Percentiles rank a stretch among this genome's conserved stretches.
These are phyloP conservation scores for Colletotrichum lindemuthianum DNA, from an alignment of 2,329 filamentous ascomycete species.

Conservation along the genomic window DNA sequence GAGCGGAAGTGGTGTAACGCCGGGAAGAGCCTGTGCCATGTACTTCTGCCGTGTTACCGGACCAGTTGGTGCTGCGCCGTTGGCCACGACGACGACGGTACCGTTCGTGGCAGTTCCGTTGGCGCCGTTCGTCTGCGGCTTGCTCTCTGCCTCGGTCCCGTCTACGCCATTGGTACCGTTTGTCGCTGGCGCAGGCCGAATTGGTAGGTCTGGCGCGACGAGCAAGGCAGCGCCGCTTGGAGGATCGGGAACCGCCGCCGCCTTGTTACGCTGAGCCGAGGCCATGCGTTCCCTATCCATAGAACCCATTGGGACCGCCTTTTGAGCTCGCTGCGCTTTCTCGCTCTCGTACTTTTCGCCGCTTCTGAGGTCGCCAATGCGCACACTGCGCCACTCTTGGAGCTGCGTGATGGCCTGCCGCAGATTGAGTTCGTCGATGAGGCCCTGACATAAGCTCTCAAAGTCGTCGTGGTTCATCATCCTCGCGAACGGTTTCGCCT, in stretches of 20 bases:
- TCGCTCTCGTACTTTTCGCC: conserved; percentile 95
- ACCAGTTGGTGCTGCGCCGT: conserved; percentile 45
- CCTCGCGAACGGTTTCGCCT: conserved; percentile 93
- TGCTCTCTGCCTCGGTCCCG: conserved; percentile 60
- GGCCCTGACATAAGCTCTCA: conserved; percentile 82
- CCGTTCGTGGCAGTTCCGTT: conserved; percentile 58
- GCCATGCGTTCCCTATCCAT: conserved; percentile 86
- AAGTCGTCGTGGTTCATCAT: conserved; percentile 98
- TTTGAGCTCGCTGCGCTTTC: conserved; percentile 80
- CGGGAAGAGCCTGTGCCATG: conserved; percentile 65
- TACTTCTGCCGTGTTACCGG: conserved; percentile 61
- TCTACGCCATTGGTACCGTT: conserved; percentile 43
- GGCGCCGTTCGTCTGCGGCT: conserved; percentile 63
- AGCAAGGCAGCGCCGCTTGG: conserved; percentile 80
- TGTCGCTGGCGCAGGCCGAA: conserved; percentile 58
- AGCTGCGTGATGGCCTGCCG: conserved; percentile 89
- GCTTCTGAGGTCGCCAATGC: conserved; percentile 83
- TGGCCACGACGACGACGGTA: conserved; percentile 47
- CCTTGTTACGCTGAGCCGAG: conserved; percentile 74
- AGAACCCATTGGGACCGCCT: conserved; percentile 76
- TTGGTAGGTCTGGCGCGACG: conserved; percentile 80
- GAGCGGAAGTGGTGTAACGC: conserved; percentile 72
- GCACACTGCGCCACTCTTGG: conserved; percentile 90
- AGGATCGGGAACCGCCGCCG: conserved; percentile 71
- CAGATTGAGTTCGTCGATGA: conserved; percentile 91